Evolutionary conservation across 1,139 yeast genomes (phyloP), one percentile per base, ranked within the genome.

Genomic region (Kodamaea alishanica): DNA sequence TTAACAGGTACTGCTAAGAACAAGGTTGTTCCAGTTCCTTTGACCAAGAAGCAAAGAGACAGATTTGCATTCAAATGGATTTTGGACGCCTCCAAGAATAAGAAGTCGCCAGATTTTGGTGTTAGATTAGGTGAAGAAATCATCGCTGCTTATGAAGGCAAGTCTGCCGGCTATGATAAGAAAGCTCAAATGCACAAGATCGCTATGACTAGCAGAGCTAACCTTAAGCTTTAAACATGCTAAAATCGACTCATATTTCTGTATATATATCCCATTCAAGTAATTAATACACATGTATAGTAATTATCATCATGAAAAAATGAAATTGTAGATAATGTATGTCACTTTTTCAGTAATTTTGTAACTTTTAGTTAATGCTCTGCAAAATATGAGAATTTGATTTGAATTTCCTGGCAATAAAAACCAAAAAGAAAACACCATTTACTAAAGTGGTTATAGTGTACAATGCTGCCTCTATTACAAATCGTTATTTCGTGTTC

Each of bases 91-190:
- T 79, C 95, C 24, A 74, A 79, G 41, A 83, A 83, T 58, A 82
- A 95, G 61, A 83, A 81, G 39, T 81, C 92, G 15, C 78, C 81
- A 44, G 94, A 86, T 54, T 84, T 84, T 54, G 73, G 95, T 1
- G 97, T 92, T 26, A 77, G 97, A 56, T 73, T 92, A 43, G 92
- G 92, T 26, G 97, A 92, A 64, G 97, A 92, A 62, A 77, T 92
- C 44, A 61, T 88, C 32, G 70, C 84, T 39, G 94, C 94, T 25
- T 73, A 73, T 51, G 81, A 78, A 52, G 96, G 96, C 38, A 80
- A 79, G 58, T 80, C 94, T 33, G 73, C 90, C 32, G 92, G 95
- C 24, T 85, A 79, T 61, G 97, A 87, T 45, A 89, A 85, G 70
- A 82, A 82, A 65, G 77, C 80, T 34, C 82, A 79, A 55, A 80